Conservation (phyloP, 2,329 filamentous ascomycete species). For the Colletotrichum sp. region DNA sequence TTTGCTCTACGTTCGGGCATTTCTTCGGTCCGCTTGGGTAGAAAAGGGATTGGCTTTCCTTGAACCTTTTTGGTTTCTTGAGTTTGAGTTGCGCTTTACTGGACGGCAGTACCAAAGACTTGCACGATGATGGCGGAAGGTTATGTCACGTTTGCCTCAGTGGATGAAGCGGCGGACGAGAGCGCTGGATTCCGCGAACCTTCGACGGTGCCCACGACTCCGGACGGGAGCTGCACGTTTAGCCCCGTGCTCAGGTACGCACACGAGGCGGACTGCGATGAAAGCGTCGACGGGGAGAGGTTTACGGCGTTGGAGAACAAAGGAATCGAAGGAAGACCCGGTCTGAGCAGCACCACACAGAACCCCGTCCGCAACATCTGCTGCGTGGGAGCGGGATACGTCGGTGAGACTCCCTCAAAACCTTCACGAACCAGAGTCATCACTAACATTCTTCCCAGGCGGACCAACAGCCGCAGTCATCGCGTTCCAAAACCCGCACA, state of each 20-base stretch:
- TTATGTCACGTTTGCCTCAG: background rate
- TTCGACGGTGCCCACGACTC: constrained; percentile 52
- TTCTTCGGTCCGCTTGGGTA: background rate
- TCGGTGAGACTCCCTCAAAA: constrained; percentile 58
- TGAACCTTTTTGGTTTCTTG: background rate
- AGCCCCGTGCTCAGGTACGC: constrained; percentile 43
- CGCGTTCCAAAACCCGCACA: constrained; percentile 73
- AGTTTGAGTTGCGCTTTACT: background rate
- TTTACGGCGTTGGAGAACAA: background rate
- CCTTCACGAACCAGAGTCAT: background rate
- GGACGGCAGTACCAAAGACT: background rate
- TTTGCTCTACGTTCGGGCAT: background rate
- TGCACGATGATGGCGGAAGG: background rate
- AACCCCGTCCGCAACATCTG: constrained; percentile 63
- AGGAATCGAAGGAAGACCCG: background rate
- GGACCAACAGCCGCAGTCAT: constrained; percentile 79
- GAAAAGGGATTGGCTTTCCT: background rate
- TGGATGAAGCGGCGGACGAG: background rate
- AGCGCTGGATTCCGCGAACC: background rate
- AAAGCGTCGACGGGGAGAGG: constrained; percentile 22
- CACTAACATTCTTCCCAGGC: constrained; percentile 45
- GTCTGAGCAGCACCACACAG: background rate
- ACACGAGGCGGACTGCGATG: background rate
- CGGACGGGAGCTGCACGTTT: constrained; percentile 46
- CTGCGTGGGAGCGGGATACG: constrained; percentile 78